These are phyloP conservation scores for Cryphonectria radicalis DNA, from an alignment of 2,329 filamentous ascomycete genomes.

Conservation along the genomic window DNA sequence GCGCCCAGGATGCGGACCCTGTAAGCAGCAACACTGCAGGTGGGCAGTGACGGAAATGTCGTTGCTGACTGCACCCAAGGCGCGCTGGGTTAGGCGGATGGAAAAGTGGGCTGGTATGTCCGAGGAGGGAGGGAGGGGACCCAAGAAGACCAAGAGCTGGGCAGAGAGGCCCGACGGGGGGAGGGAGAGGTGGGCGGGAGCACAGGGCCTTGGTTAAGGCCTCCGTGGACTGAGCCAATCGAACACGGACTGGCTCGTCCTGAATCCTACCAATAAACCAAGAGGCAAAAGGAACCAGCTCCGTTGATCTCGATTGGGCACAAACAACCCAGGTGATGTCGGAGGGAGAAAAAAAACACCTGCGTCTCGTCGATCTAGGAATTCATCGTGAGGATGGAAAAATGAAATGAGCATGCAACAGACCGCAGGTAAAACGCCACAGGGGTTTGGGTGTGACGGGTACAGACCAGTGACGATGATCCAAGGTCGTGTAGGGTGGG, in stretches of 20 bases:
- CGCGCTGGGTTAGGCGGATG: slow-evolving; percentile 20
- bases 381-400: slow-evolving; percentile 24
- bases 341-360: slow-evolving; percentile 13
- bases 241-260: background rate
- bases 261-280: background rate
- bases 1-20: slow-evolving; percentile 25
- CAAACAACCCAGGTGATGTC: slow-evolving; percentile 21
- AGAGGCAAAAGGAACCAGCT: background rate
- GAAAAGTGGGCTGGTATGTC: slow-evolving; percentile 28
- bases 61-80: slow-evolving; percentile 27
- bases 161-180: background rate
- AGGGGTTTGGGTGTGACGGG: slow-evolving; percentile 5
- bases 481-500: background rate
- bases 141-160: slow-evolving; percentile 22
- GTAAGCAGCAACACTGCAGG: slow-evolving; percentile 17
- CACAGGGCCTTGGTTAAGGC: slow-evolving; percentile 16
- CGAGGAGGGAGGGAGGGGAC: slow-evolving; percentile 18
- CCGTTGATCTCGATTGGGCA: slow-evolving; percentile 21
- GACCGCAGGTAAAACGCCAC: slow-evolving; percentile 19
- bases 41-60: slow-evolving; percentile 26
- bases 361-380: slow-evolving; percentile 20
- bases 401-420: slow-evolving; percentile 1
- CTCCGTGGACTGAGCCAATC: slow-evolving; percentile 17
- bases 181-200: background rate
- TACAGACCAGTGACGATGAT: slow-evolving; percentile 21